Percentiles rank a stretch among this genome's conserved stretches.
phyloP scores from a whole-genome alignment of 768 basidiomycete species.

The Mycena chlorophos region DNA sequence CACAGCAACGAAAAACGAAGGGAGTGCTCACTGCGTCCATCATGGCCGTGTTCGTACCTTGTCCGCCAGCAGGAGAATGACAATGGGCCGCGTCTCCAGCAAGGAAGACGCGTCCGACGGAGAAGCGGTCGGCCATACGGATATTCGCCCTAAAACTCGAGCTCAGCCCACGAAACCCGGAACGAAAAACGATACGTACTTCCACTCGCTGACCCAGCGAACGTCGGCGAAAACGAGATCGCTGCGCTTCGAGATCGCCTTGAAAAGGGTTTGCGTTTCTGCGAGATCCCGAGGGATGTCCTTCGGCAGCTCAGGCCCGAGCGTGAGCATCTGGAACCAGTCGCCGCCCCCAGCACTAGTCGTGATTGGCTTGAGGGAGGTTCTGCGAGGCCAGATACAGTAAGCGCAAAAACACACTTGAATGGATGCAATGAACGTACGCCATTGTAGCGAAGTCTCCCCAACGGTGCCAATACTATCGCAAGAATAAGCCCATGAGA shows the following conservation, averaged over 20 bases:
- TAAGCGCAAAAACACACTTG: too few species aligned
- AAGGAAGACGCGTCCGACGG: constrained; percentile 37
- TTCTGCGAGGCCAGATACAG: too few species aligned
- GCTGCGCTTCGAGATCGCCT: constrained; percentile 7
- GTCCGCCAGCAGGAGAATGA: constrained; percentile 30
- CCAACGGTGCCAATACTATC: constrained; percentile 15
- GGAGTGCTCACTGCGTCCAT: constrained; percentile 14
- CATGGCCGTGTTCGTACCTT: constrained; percentile 15
- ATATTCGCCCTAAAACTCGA: constrained; percentile 36
- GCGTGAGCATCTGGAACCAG: constrained; percentile 6
- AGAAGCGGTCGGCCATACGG: constrained; percentile 39
- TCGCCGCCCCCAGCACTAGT: background rate
- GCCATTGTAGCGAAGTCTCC: constrained; percentile 9
- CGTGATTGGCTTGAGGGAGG: constrained; percentile 6
- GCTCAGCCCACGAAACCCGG: background rate
- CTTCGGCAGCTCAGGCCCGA: constrained; percentile 1
- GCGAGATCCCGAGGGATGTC: constrained; percentile 4
- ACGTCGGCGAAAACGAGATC: constrained; percentile 1
- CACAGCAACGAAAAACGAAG: background rate
- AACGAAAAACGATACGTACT: background rate
- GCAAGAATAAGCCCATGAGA: background rate
- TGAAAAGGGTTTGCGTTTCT: constrained; percentile 7
- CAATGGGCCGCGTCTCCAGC: constrained; percentile 44
- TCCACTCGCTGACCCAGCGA: constrained; percentile 9
- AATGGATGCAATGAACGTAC: background rate